Conservation (phyloP, 805 yeast species). For the Naumovozyma dairenensis region DNA sequence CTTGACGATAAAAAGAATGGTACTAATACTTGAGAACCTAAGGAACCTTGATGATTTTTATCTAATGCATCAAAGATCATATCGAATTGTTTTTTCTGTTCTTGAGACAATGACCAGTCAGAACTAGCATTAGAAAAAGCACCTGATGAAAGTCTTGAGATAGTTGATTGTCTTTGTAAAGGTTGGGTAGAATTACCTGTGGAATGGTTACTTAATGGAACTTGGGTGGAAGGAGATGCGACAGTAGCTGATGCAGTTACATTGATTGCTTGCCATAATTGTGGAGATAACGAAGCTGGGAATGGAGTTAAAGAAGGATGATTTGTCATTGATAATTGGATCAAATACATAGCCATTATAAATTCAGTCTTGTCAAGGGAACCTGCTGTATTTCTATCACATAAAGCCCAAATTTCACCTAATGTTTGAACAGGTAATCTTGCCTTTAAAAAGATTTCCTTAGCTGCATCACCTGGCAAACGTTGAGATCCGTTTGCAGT, state of each 20-base stretch:
- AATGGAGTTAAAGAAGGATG: constrained; percentile 54
- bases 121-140: constrained; percentile 30
- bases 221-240: constrained; percentile 8
- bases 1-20: constrained; percentile 82
- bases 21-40: constrained; percentile 76
- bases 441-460: constrained; percentile 81
- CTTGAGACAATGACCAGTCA: constrained; percentile 62
- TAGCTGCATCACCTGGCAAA: constrained; percentile 74
- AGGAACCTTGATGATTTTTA: constrained; percentile 46
- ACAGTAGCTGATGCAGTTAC: constrained; percentile 9
- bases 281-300: constrained; percentile 38
- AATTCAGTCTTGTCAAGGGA: constrained; percentile 65
- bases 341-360: constrained; percentile 88
- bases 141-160: constrained; percentile 23
- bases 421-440: constrained; percentile 65
- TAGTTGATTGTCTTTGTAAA: constrained; percentile 30
- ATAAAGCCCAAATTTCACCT: constrained; percentile 83
- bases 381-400: constrained; percentile 70
- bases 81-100: constrained; percentile 70
- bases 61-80: constrained; percentile 72
- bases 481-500: constrained; percentile 39
- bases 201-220: constrained; percentile 20
- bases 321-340: constrained; percentile 56
- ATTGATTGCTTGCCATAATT: constrained; percentile 31
- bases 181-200: constrained; percentile 22